Conservation (phyloP, 176 grass and related monocot species). For the Aegilops tauschii region DNA sequence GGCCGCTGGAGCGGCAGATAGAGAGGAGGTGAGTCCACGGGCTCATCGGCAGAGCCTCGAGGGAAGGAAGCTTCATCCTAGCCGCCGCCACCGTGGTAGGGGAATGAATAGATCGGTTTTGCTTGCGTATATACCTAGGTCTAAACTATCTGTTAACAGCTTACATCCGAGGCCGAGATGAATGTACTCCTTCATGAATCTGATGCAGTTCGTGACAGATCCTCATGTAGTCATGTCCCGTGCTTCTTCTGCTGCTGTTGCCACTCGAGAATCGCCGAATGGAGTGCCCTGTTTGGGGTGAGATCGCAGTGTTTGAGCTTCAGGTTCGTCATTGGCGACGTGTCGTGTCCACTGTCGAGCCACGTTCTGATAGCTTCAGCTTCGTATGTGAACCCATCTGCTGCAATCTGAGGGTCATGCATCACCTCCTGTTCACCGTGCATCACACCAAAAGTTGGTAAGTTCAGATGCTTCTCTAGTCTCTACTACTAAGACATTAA, state of each 20-base stretch:
- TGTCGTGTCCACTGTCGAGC: constrained; percentile 42
- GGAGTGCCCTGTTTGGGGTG: constrained; percentile 59
- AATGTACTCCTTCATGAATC: not conserved
- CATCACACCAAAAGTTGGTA: not conserved
- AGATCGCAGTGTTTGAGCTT: constrained; percentile 50
- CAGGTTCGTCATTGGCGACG: constrained; percentile 72
- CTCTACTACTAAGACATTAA: not conserved
- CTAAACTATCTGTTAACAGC: no score
- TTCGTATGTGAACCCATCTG: constrained; percentile 73
- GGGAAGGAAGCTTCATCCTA: no score
- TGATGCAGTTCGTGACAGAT: not conserved
- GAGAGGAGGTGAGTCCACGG: no score
- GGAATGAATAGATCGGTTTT: no score
- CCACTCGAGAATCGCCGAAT: constrained; percentile 59
- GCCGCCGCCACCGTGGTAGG: no score
- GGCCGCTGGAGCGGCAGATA: no score
- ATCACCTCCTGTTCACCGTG: constrained; percentile 53
- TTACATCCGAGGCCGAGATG: not conserved
- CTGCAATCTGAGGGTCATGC: constrained; percentile 59
- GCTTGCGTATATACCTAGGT: no score
- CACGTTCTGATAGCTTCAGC: constrained; percentile 57
- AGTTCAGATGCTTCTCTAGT: not conserved
- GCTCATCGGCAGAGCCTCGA: no score
- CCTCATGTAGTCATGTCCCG: not conserved
- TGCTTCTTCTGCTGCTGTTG: constrained; percentile 29